A percentile compares a stretch with the other conserved stretches of the same genome.
Evolutionary conservation across 1,284 basidiomycete genomes (phyloP).

Genomic region (Sporisorium sorghi): DNA sequence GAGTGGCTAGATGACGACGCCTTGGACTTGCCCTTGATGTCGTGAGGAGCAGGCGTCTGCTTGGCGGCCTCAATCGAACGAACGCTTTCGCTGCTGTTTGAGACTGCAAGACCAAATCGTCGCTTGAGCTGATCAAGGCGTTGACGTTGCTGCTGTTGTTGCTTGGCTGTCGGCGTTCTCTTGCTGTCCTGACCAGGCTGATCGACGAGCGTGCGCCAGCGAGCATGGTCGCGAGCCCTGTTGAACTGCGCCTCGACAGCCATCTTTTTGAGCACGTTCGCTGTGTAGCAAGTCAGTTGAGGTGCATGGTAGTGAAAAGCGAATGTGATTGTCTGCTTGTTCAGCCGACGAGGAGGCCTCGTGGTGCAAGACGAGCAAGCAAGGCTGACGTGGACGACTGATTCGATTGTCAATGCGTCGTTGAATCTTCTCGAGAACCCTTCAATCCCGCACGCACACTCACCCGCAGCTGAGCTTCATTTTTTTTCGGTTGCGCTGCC

Average conservation of each 20-base stretch:
- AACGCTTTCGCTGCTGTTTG: background rate
- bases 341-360: background rate
- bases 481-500: slow-evolving; percentile 4
- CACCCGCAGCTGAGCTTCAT: slow-evolving; percentile 5
- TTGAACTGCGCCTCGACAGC: slow-evolving; percentile 3
- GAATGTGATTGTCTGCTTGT: background rate
- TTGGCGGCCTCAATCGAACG: background rate
- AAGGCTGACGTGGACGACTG: too few species aligned
- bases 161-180: background rate
- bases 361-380: background rate
- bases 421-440: slow-evolving; percentile 3
- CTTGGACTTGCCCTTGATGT: slow-evolving; percentile 23
- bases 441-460: background rate
- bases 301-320: background rate
- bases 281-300: background rate
- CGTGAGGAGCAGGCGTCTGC: background rate
- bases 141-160: slow-evolving; percentile 18
- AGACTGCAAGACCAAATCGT: slow-evolving; percentile 2
- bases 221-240: slow-evolving; percentile 34
- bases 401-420: too few species aligned
- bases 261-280: slow-evolving; percentile 3
- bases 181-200: background rate
- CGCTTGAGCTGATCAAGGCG: slow-evolving; percentile 15
- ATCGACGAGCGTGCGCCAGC: slow-evolving; percentile 32
- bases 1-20: slow-evolving; percentile 1